These are phyloP conservation scores for Croton laevigatus DNA, from an alignment of 441 rosid genomes.

Conservation along the genomic window DNA sequence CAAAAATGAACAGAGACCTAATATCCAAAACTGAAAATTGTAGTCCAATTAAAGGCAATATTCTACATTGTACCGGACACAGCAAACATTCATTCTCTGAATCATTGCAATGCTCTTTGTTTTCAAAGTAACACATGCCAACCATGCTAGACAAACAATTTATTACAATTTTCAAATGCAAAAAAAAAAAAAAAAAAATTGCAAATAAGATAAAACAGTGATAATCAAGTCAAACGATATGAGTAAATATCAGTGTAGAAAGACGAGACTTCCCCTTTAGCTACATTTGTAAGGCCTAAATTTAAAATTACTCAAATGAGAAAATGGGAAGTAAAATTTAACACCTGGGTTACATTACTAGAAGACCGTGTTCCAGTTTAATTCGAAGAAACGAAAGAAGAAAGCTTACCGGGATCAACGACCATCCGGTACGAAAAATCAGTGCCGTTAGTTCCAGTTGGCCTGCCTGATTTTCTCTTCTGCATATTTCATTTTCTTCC, in stretches of 20 bases:
- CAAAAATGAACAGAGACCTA: neutral
- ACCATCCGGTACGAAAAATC: slow-evolving; percentile 91
- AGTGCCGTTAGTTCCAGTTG: slow-evolving; percentile 73
- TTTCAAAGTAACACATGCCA: neutral
- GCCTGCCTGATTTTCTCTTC: slow-evolving; percentile 24
- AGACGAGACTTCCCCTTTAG: slow-evolving; percentile 59
- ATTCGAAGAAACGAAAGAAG: neutral
- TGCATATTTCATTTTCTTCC: slow-evolving; percentile 20
- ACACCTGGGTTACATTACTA: neutral
- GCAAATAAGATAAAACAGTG: neutral
- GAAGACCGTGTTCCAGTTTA: no score
- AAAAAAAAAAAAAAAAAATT: no score
- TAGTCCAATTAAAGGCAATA: neutral
- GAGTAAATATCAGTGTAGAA: slow-evolving; percentile 44
- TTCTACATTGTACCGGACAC: slow-evolving; percentile 4
- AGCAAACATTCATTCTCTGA: neutral
- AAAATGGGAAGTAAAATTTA: neutral
- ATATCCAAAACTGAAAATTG: neutral
- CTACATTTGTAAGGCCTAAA: slow-evolving; percentile 81
- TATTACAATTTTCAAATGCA: neutral
- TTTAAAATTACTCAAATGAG: no score
- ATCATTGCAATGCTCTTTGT: neutral
- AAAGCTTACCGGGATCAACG: slow-evolving; percentile 73
- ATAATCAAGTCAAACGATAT: slow-evolving; percentile 14
- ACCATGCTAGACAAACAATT: neutral